Evolutionary conservation across 75 land plant species (phyloP), one percentile per base, ranked within the genome.

Genomic region (Pinus albicaulis): DNA sequence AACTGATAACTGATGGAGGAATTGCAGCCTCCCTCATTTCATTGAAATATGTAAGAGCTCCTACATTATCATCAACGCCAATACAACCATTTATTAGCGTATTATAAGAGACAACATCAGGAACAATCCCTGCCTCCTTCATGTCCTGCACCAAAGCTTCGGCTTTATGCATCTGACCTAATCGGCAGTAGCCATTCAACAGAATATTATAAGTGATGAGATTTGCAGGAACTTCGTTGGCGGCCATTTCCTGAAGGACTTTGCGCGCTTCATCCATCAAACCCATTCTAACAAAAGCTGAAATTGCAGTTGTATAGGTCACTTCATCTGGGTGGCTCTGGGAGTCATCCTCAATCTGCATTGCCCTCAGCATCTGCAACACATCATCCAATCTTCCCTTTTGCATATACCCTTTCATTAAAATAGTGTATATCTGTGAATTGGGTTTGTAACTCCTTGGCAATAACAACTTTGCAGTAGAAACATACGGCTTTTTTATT

Each of bases 401-500:
- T 52, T 86, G 82, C 89, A 92, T 93, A 62, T 92, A 97, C 7
- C 99, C 99, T 59, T 97, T 97, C 99, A 97, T 97, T 72, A 97
- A 71, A 5, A 94, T 89, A 1, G 99, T 92, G 77, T 90, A 97
- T 3, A 91, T 89, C 17, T 98, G 81, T 6, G 89, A 76, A 70
- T 94, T 89, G 13, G 99, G 95, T 13, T 72, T 24, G 75, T 79
- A 90, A 26, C 77, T 69, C 78, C 82, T 82, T 0, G 82, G 73
- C 55, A 88, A 73, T 59, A 80, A 74, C 19, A 88, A 84, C 7
- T 82, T 77, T 57, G 77, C 79, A 25, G 7, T 5, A 71, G 55
- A 23, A 15, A 25, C 23, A 44, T 31, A 41, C 73, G 23, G 63
- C 31, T 31, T 31, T 10, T 48, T 48, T 48, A 48, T 48, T 48